phyloP scores from a whole-genome alignment of 1,139 yeast species.

The Blastobotrys ciferrii region DNA sequence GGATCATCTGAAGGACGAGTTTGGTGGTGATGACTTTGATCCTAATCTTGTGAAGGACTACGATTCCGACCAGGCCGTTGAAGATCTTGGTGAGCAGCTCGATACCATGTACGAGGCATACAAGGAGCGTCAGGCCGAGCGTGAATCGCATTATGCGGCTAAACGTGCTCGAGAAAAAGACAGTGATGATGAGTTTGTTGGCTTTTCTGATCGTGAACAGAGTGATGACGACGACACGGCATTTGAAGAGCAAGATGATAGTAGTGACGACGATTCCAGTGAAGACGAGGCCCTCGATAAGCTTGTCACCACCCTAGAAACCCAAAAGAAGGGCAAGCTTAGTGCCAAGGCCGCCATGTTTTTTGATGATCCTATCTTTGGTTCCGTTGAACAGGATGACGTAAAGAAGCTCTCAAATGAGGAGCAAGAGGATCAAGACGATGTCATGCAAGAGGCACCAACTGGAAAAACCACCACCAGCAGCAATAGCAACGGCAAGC shows the following conservation, averaged over 20 bases:
- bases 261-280: constrained; percentile 38
- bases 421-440: constrained; percentile 16
- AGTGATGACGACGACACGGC: constrained; percentile 35
- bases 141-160: constrained; percentile 77
- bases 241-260: constrained; percentile 37
- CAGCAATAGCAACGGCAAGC: constrained; percentile 15
- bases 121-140: constrained; percentile 71
- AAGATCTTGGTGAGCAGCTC: constrained; percentile 75
- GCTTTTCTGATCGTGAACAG: constrained; percentile 53
- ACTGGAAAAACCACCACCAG: constrained; percentile 12
- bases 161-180: constrained; percentile 71
- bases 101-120: constrained; percentile 77
- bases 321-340: constrained; percentile 50
- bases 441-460: constrained; percentile 13
- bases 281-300: constrained; percentile 72
- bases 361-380: constrained; percentile 78
- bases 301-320: constrained; percentile 57
- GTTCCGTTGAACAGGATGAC: constrained; percentile 35
- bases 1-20: constrained; percentile 40
- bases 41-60: constrained; percentile 38
- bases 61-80: constrained; percentile 59
- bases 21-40: constrained; percentile 46
- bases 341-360: constrained; percentile 73
- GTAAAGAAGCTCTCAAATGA: constrained; percentile 7
- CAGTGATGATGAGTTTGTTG: constrained; percentile 72